Conservation (phyloP, 805 yeast genomes). For the Jamesozyma rosinii region DNA sequence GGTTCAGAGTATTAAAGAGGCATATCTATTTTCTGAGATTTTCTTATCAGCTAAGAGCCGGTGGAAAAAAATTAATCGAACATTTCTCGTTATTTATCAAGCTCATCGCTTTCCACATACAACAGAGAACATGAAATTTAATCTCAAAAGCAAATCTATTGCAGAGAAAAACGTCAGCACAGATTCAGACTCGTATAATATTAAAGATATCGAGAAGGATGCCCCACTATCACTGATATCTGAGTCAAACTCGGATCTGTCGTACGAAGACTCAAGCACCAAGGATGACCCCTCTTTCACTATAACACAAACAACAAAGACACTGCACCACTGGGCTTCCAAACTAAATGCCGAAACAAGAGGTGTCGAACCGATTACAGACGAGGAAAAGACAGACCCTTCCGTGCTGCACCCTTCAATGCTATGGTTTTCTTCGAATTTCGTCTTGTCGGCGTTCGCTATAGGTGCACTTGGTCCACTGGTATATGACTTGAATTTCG, state of each 20-base stretch:
- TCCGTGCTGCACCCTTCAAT: constrained; percentile 62
- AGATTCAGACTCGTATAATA: background rate
- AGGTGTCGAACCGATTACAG: constrained; percentile 76
- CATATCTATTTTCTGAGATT: no score
- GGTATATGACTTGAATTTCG: constrained; percentile 58
- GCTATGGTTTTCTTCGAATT: constrained; percentile 86
- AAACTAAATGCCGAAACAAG: constrained; percentile 46
- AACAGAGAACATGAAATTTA: background rate
- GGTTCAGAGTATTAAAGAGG: no score
- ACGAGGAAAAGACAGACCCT: constrained; percentile 59
- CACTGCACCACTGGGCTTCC: background rate
- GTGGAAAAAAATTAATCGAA: no score
- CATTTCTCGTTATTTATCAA: no score
- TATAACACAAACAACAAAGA: background rate
- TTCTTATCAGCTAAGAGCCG: no score
- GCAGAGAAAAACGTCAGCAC: background rate
- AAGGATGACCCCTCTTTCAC: background rate
- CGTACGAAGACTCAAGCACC: background rate
- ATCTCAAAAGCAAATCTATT: no score
- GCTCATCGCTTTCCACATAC: background rate
- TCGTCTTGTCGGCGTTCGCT: constrained; percentile 76
- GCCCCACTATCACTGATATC: background rate
- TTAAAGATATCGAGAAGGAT: background rate
- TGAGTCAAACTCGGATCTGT: background rate
- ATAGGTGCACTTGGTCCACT: constrained; percentile 64